Conservation (phyloP, 306 rosid genomes). For the Trichosanthes truncata region DNA sequence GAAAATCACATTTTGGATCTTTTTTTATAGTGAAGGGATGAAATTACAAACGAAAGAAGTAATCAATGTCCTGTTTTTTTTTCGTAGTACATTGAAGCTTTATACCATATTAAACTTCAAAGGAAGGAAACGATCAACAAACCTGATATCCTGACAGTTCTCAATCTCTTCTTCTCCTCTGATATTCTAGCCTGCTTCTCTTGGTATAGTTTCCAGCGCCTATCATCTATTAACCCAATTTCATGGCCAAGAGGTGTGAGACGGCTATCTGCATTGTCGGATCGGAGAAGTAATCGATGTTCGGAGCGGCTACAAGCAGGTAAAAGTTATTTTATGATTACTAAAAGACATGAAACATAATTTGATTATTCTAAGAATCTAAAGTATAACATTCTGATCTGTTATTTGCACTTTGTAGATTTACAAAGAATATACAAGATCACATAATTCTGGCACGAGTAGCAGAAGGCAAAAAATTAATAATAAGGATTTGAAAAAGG, state of each 20-base stretch:
- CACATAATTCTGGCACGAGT: neutral
- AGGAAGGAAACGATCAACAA: neutral
- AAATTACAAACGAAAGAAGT: neutral
- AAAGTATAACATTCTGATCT: neutral
- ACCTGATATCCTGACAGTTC: conserved; percentile 78
- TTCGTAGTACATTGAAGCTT: neutral
- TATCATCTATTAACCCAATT: conserved; percentile 87
- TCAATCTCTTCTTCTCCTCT: conserved; percentile 85
- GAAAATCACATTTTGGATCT: neutral
- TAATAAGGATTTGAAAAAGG: neutral
- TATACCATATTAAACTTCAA: neutral
- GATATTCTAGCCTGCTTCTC: conserved; percentile 74
- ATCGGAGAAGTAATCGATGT: conserved; percentile 88
- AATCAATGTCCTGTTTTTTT: neutral
- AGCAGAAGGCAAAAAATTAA: neutral
- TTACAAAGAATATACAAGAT: neutral
- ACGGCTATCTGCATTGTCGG: conserved; percentile 96
- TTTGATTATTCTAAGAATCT: neutral
- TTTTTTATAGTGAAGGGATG: neutral
- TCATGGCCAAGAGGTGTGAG: conserved; percentile 87
- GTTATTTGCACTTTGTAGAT: neutral
- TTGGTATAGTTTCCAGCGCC: conserved; percentile 85
- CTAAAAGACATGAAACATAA: neutral
- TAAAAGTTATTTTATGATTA: neutral
- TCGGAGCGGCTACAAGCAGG: conserved; percentile 75